Percentiles rank a stretch among this genome's conserved stretches.
phyloP scores from a whole-genome alignment of 441 rosid genomes.

The Capsella rubella region DNA sequence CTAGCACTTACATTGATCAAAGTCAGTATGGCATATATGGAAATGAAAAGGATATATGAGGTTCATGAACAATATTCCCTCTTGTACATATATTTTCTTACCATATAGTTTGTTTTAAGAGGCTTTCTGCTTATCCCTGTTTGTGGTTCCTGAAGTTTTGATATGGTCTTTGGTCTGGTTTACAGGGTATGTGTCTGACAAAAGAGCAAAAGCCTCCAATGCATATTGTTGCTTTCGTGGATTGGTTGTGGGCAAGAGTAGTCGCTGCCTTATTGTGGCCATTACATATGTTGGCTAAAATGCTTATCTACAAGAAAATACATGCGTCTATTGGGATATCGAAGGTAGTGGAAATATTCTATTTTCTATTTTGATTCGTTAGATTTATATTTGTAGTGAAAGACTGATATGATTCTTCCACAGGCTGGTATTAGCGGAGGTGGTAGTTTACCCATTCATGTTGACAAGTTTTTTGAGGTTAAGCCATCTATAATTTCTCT shows the following conservation, averaged over 20 bases:
- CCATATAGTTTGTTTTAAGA: not conserved
- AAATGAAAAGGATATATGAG: conserved; percentile 82
- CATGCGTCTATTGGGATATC: conserved; percentile 85
- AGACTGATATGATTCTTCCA: conserved; percentile 23
- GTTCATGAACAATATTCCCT: conserved; percentile 44
- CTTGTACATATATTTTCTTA: conserved; percentile 15
- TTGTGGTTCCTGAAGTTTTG: conserved; percentile 7
- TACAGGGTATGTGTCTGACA: conserved; percentile 78
- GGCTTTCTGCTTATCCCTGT: not conserved
- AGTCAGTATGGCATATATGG: conserved; percentile 82
- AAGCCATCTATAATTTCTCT: conserved; percentile 11
- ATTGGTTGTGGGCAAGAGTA: conserved; percentile 74
- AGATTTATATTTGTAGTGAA: conserved; percentile 17
- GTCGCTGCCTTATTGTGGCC: conserved; percentile 80
- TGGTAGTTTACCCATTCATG: conserved; percentile 79
- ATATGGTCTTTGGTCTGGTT: conserved; percentile 7
- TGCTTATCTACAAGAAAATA: conserved; percentile 77
- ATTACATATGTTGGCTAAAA: conserved; percentile 79
- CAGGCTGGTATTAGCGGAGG: conserved; percentile 99
- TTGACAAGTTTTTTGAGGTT: conserved; percentile 97
- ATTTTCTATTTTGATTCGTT: not conserved
- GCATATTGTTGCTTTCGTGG: conserved; percentile 59
- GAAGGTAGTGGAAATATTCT: conserved; percentile 55
- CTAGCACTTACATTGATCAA: conserved; percentile 70
- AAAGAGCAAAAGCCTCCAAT: conserved; percentile 66